Percentiles rank a stretch among this genome's conserved stretches.
These are phyloP conservation scores for Schizosaccharomyces pombe DNA, from an alignment of 805 yeast genomes.

Conservation along the genomic window DNA sequence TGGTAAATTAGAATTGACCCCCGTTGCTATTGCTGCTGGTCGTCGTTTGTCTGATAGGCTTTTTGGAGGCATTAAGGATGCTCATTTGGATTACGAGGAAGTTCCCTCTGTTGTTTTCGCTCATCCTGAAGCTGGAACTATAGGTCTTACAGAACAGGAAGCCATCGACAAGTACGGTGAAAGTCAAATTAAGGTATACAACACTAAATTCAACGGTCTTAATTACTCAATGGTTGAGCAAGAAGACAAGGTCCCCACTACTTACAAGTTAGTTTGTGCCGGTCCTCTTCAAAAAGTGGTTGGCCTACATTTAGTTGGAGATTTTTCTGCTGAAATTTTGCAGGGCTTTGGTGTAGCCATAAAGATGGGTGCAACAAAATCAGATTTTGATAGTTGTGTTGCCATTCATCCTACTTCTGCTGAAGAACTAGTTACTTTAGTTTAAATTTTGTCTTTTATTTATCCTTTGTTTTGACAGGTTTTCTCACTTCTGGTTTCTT, in stretches of 20 bases:
- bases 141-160: slow-evolving; percentile 61
- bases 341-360: slow-evolving; percentile 98
- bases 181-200: slow-evolving; percentile 59
- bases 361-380: slow-evolving; percentile 94
- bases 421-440: slow-evolving; percentile 83
- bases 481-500: background rate
- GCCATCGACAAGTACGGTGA: slow-evolving; percentile 63
- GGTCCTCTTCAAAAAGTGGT: slow-evolving; percentile 81
- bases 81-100: slow-evolving; percentile 64
- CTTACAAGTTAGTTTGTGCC: slow-evolving; percentile 56
- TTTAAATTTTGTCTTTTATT: slow-evolving; percentile 11
- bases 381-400: slow-evolving; percentile 81
- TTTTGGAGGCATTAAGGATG: slow-evolving; percentile 59
- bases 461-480: background rate
- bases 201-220: slow-evolving; percentile 72
- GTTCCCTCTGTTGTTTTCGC: slow-evolving; percentile 93
- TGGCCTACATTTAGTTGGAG: slow-evolving; percentile 87
- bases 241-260: slow-evolving; percentile 51
- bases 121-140: slow-evolving; percentile 91
- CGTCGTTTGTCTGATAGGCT: slow-evolving; percentile 77
- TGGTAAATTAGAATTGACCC: slow-evolving; percentile 74
- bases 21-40: slow-evolving; percentile 97
- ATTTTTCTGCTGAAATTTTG: slow-evolving; percentile 67
- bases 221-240: slow-evolving; percentile 64
- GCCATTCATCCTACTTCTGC: slow-evolving; percentile 98